These are phyloP conservation scores for Trichoderma erinaceum DNA, from an alignment of 495 filamentous ascomycete genomes.

Conservation along the genomic window DNA sequence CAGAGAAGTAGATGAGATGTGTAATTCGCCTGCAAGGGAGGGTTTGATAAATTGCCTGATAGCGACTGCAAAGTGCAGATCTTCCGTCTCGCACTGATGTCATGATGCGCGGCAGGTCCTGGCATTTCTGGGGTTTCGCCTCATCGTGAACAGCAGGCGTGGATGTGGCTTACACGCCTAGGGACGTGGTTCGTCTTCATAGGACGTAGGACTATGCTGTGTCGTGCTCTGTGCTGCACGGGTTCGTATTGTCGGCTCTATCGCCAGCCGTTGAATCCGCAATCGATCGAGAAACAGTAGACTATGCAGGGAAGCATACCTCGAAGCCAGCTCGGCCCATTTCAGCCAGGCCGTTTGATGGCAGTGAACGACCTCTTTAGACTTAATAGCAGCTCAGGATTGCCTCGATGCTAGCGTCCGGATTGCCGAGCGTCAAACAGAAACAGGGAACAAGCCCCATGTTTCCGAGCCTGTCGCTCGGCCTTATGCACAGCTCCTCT, in stretches of 20 bases:
- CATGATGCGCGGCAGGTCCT: neutral
- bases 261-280: neutral
- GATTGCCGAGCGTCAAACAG: neutral
- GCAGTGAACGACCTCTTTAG: neutral
- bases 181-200: neutral
- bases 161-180: neutral
- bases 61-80: neutral
- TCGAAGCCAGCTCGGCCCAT: neutral
- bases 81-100: neutral
- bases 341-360: too few species aligned
- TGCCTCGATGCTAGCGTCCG: neutral
- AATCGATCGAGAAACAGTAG: neutral
- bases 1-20: too few species aligned
- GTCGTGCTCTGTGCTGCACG: neutral
- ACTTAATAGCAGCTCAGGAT: neutral
- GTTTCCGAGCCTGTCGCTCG: neutral
- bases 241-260: neutral
- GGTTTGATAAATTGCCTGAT: neutral
- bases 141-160: neutral
- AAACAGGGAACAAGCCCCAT: neutral
- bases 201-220: neutral
- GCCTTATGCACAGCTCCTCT: neutral
- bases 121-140: slow-evolving; percentile 1
- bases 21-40: neutral
- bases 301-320: neutral